Percentiles rank a stretch among this genome's conserved stretches.
Conservation (phyloP, 495 filamentous ascomycete genomes). For the Cercophora samala region DNA sequence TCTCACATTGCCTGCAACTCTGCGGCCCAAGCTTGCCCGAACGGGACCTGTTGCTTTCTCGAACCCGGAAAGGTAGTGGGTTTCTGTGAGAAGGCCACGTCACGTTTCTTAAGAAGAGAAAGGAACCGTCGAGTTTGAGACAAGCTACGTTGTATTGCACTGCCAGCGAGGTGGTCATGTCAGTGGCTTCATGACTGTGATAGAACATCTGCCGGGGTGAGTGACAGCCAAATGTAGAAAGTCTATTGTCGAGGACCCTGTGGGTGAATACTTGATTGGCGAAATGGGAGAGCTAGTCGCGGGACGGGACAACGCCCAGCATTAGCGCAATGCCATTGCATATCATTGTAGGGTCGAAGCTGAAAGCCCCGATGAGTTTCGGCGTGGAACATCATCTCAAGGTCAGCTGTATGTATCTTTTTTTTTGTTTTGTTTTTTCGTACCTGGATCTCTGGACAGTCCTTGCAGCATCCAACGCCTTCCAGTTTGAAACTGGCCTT, state of each 20-base stretch:
- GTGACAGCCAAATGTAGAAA: background rate
- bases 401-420: background rate
- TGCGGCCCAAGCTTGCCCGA: slow-evolving; percentile 1
- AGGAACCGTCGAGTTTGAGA: background rate
- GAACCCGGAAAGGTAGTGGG: background rate
- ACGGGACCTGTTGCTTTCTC: background rate
- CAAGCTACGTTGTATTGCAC: background rate
- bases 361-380: background rate
- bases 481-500: background rate
- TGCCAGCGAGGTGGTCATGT: background rate
- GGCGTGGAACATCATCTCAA: background rate
- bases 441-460: background rate
- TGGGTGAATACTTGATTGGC: background rate
- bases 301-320: background rate
- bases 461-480: background rate
- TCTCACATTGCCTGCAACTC: background rate
- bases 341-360: background rate
- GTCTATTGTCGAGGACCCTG: background rate
- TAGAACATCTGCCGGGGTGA: background rate
- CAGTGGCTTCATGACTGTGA: background rate
- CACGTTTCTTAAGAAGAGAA: background rate
- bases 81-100: background rate
- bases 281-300: background rate
- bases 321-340: background rate
- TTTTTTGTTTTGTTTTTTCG: background rate